phyloP scores from a whole-genome alignment of 2,329 filamentous ascomycete genomes.

The Berkeleyomyces basicola region DNA sequence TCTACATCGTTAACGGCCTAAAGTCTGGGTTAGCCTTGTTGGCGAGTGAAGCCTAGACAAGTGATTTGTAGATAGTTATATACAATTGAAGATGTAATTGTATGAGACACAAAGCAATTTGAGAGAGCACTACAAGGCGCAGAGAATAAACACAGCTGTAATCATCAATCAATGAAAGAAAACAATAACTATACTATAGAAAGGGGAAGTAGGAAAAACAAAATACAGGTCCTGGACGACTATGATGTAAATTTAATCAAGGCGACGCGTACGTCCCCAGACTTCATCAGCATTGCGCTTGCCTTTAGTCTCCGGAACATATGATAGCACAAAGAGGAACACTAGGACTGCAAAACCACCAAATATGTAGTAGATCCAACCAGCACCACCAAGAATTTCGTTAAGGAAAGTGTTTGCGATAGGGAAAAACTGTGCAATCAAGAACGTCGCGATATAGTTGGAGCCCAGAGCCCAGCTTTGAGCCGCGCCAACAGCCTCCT shows the following conservation, averaged over 20 bases:
- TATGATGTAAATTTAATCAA: slow-evolving; percentile 26
- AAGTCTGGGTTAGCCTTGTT: slow-evolving; percentile 50
- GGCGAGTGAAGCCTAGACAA: slow-evolving; percentile 30
- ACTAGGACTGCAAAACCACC: slow-evolving; percentile 53
- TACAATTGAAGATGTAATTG: background rate
- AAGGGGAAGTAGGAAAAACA: background rate
- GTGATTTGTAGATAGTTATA: background rate
- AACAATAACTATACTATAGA: background rate
- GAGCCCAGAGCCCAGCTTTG: slow-evolving; percentile 77
- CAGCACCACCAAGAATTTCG: slow-evolving; percentile 44
- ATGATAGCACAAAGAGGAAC: slow-evolving; percentile 52
- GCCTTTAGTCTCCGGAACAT: slow-evolving; percentile 76
- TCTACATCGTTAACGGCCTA: slow-evolving; percentile 68
- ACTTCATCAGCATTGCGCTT: slow-evolving; percentile 75
- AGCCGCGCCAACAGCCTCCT: slow-evolving; percentile 78
- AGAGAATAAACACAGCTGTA: no score
- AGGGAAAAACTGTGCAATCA: slow-evolving; percentile 91
- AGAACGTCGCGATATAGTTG: slow-evolving; percentile 80
- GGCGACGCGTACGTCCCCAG: slow-evolving; percentile 53
- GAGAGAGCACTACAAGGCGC: no score
- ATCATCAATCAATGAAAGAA: background rate
- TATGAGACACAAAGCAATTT: no score
- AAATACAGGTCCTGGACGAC: background rate
- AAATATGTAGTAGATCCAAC: slow-evolving; percentile 88
- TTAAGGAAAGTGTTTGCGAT: slow-evolving; percentile 63